Evolutionary conservation across 352 stramenopile species (phyloP).

Genomic region (Globisporangium camurandrum): DNA sequence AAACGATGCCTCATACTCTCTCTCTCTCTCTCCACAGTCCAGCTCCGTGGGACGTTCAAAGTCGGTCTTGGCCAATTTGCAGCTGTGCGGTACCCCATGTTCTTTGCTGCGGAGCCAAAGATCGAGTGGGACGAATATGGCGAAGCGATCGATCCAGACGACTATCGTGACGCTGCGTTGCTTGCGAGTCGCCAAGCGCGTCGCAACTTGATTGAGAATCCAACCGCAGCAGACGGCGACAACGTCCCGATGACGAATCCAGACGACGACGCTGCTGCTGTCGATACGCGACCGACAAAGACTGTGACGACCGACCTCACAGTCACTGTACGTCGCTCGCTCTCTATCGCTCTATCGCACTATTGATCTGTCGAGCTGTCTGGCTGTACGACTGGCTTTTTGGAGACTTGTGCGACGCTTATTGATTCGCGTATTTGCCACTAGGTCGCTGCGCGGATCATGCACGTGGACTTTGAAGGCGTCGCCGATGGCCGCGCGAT

Average conservation of each 20-base stretch:
- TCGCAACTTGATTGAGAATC: slow-evolving; percentile 36
- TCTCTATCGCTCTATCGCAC: neutral
- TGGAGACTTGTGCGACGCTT: neutral
- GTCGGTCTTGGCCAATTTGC: slow-evolving; percentile 80
- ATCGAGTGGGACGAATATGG: slow-evolving; percentile 88
- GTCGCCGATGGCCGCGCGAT: slow-evolving; percentile 80
- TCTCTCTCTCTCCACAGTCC: slow-evolving; percentile 26
- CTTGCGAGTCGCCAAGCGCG: slow-evolving; percentile 51
- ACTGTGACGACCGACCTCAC: slow-evolving; percentile 63
- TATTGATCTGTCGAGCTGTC: neutral
- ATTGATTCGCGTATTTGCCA: neutral
- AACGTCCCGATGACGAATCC: slow-evolving; percentile 70
- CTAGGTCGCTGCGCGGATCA: slow-evolving; percentile 70
- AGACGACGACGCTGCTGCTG: slow-evolving; percentile 38
- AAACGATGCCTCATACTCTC: too few species aligned
- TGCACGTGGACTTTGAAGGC: slow-evolving; percentile 80
- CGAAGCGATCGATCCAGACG: slow-evolving; percentile 81
- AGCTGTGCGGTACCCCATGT: slow-evolving; percentile 82
- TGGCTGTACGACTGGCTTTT: neutral
- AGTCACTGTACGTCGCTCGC: slow-evolving; percentile 31
- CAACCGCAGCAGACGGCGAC: slow-evolving; percentile 29
- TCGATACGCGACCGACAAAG: slow-evolving; percentile 73
- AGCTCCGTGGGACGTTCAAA: slow-evolving; percentile 82
- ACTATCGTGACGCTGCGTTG: slow-evolving; percentile 74
- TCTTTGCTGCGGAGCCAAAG: slow-evolving; percentile 80